Conservation (phyloP, 2,329 filamentous ascomycete genomes). For the Tolypocladium tropicale region DNA sequence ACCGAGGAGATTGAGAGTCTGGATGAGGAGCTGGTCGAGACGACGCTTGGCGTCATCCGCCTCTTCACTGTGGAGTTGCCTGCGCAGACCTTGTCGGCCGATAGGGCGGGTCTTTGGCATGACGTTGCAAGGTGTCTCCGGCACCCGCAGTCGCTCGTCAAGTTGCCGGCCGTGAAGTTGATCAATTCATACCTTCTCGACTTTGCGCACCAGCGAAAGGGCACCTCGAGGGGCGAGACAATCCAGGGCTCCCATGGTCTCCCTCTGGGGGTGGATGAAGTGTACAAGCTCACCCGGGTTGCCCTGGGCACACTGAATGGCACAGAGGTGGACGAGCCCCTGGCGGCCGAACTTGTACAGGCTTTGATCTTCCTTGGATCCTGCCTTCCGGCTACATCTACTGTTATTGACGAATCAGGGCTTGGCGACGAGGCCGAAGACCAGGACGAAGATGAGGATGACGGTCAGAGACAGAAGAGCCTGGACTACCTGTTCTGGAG, state of each 20-base stretch:
- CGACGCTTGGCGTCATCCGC: slow-evolving; percentile 58
- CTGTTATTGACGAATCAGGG: slow-evolving; percentile 27
- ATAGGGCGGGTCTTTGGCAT: slow-evolving; percentile 59
- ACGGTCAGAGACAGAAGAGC: slow-evolving; percentile 26
- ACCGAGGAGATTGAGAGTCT: slow-evolving; percentile 40
- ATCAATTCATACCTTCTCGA: slow-evolving; percentile 71
- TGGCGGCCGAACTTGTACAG: slow-evolving; percentile 71
- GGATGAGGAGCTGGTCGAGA: slow-evolving; percentile 66
- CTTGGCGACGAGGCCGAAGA: slow-evolving; percentile 32
- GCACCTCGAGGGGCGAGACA: slow-evolving; percentile 41
- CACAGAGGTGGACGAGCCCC: slow-evolving; percentile 54
- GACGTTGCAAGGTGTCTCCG: slow-evolving; percentile 58
- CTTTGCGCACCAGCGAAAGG: slow-evolving; percentile 51
- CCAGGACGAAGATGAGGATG: slow-evolving; percentile 32
- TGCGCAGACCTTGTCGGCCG: slow-evolving; percentile 47
- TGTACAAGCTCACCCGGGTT: slow-evolving; percentile 47
- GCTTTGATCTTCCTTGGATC: slow-evolving; percentile 75
- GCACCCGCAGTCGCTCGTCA: slow-evolving; percentile 64
- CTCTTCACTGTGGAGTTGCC: slow-evolving; percentile 60
- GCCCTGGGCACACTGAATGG: slow-evolving; percentile 47
- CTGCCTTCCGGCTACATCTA: slow-evolving; percentile 29
- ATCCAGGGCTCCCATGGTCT: slow-evolving; percentile 64
- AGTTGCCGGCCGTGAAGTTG: slow-evolving; percentile 64
- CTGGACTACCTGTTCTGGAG: slow-evolving; percentile 71
- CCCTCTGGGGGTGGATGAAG: slow-evolving; percentile 50